Percentiles rank a stretch among this genome's conserved stretches.
Conservation (phyloP, 2,329 filamentous ascomycete species). For the Penicillium brasilianum region DNA sequence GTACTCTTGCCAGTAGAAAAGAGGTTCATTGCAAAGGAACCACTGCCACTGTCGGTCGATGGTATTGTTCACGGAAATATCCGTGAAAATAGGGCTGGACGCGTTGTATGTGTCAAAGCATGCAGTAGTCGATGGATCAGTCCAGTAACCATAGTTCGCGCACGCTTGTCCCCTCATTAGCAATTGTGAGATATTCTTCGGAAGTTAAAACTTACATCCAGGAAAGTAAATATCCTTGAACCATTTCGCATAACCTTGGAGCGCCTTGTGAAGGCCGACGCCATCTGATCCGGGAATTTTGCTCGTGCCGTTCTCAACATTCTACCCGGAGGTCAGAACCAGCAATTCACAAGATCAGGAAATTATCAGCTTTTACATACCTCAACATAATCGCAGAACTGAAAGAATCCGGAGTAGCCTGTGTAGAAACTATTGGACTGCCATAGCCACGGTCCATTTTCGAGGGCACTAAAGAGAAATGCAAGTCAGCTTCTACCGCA, state of each 20-base stretch:
- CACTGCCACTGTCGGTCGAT: conserved; percentile 63
- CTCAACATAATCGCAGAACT: conserved; percentile 59
- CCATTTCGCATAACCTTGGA: conserved; percentile 62
- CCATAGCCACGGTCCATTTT: conserved; percentile 64
- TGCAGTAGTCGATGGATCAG: conserved; percentile 47
- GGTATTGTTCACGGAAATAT: conserved; percentile 54
- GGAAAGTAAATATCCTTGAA: conserved; percentile 54
- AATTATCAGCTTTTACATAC: conserved; percentile 35
- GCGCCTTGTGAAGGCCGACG: conserved; percentile 60
- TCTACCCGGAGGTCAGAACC: conserved; percentile 30
- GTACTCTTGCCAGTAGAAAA: conserved; percentile 61
- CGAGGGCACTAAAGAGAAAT: conserved; percentile 48
- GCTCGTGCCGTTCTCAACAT: conserved; percentile 36
- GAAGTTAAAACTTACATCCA: conserved; percentile 49
- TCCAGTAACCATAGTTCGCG: conserved; percentile 56
- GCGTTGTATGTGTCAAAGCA: conserved; percentile 62
- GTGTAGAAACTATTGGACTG: conserved; percentile 59
- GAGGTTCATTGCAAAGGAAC: conserved; percentile 69
- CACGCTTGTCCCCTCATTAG: conserved; percentile 46
- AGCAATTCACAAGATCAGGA: neutral
- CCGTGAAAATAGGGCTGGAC: conserved; percentile 56
- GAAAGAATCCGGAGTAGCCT: conserved; percentile 53
- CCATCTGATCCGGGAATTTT: conserved; percentile 47
- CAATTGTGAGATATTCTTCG: neutral
- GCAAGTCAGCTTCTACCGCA: conserved; percentile 2